Evolutionary conservation across 1,284 basidiomycete genomes (phyloP).

Genomic region (Gomphus bonarii): DNA sequence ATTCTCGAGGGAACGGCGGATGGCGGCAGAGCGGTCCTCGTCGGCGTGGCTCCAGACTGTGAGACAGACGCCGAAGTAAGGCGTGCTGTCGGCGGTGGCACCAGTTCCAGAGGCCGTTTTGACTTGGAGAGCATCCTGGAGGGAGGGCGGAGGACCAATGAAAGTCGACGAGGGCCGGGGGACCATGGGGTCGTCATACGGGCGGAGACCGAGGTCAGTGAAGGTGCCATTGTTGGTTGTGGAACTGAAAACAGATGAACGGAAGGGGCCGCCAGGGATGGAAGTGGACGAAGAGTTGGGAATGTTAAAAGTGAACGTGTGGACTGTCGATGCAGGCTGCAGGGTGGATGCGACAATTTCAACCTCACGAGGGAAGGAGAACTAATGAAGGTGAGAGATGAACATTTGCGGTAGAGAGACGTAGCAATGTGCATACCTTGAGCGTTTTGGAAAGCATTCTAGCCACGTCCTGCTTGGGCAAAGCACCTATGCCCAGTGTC

Average conservation of each 20-base stretch:
- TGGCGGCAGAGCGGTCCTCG: constrained; percentile 70
- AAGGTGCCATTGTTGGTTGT: constrained; percentile 43
- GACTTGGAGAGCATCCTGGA: constrained; percentile 30
- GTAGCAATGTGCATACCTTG: constrained; percentile 43
- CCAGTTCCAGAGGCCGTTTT: constrained; percentile 29
- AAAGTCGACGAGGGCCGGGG: constrained; percentile 62
- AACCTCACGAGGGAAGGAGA: constrained; percentile 85
- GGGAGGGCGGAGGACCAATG: constrained; percentile 59
- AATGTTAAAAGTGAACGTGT: constrained; percentile 83
- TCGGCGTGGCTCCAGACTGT: constrained; percentile 94
- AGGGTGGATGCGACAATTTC: constrained; percentile 90
- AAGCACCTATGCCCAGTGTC: constrained; percentile 57
- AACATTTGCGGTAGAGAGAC: background rate
- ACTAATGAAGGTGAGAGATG: constrained; percentile 28
- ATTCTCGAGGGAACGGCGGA: constrained; percentile 72
- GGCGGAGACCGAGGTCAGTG: constrained; percentile 53
- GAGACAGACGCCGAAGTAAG: constrained; percentile 84
- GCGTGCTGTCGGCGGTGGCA: constrained; percentile 32
- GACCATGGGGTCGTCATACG: constrained; percentile 69
- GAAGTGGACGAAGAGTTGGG: constrained; percentile 48
- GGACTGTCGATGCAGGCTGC: constrained; percentile 84
- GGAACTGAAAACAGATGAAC: constrained; percentile 57
- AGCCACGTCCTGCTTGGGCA: constrained; percentile 73
- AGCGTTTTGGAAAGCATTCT: constrained; percentile 86
- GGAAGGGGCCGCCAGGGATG: constrained; percentile 54